phyloP scores from a whole-genome alignment of 129 eudicot genomes.

The Calendula officinalis region DNA sequence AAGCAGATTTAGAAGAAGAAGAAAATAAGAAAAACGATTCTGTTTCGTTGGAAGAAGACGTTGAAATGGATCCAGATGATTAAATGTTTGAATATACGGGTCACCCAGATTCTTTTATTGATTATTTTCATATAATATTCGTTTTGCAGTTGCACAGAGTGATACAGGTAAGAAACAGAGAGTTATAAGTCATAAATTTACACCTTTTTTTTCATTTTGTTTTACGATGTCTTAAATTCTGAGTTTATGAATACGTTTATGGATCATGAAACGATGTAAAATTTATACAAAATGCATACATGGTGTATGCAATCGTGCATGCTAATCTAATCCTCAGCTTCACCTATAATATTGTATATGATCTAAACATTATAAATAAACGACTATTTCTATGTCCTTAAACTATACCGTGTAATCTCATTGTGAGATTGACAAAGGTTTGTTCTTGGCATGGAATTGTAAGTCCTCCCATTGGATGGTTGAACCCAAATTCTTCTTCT shows the following conservation, averaged over 20 bases:
- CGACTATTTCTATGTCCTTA: no score
- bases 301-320: no score
- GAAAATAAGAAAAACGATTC: conserved; percentile 28
- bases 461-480: conserved; percentile 45
- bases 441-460: conserved; percentile 43
- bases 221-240: conserved; percentile 2
- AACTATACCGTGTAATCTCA: background rate
- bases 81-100: conserved; percentile 31
- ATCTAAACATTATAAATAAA: no score
- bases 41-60: conserved; percentile 61
- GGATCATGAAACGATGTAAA: conserved; percentile 13
- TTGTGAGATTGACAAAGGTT: conserved; percentile 26
- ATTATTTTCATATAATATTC: conserved; percentile 21
- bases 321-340: no score
- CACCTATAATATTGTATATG: no score
- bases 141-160: conserved; percentile 31
- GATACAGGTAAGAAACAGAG: conserved; percentile 23
- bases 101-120: conserved; percentile 34
- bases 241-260: conserved; percentile 17
- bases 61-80: conserved; percentile 96
- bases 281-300: background rate
- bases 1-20: conserved; percentile 32
- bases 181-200: conserved; percentile 8
- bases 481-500: conserved; percentile 36
- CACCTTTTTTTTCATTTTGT: conserved; percentile 1